Conservation (phyloP, 192 early-diverging fungal species). For the Endogone sp. region DNA sequence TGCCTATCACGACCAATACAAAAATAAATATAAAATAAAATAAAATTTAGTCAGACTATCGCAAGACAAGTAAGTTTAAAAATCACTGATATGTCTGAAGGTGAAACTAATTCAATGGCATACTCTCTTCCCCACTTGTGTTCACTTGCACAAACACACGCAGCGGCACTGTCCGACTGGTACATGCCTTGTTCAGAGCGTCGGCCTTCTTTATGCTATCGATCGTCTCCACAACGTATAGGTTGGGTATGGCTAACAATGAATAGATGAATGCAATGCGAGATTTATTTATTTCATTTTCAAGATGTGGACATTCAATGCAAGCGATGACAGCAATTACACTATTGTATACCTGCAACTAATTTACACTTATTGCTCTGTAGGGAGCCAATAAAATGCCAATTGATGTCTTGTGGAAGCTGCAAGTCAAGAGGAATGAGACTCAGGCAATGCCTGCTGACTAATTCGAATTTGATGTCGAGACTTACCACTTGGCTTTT, state of each 20-base stretch:
- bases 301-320: neutral
- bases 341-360: conserved; percentile 51
- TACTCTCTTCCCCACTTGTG: conserved; percentile 87
- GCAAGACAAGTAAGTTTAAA: neutral
- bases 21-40: conserved; percentile 1
- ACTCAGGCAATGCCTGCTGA: too few species aligned
- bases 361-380: conserved; percentile 97
- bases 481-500: too few species aligned
- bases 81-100: neutral
- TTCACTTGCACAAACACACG: conserved; percentile 93
- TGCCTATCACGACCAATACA: conserved; percentile 52
- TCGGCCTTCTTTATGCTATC: conserved; percentile 81
- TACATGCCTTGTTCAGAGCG: conserved; percentile 76
- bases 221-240: conserved; percentile 92
- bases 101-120: too few species aligned
- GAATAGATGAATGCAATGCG: too few species aligned
- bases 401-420: conserved; percentile 86
- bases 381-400: conserved; percentile 97
- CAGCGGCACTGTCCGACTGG: conserved; percentile 45
- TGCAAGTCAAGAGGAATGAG: too few species aligned
- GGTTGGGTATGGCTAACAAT: conserved; percentile 78
- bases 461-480: too few species aligned
- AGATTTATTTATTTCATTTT: neutral
- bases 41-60: neutral
- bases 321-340: neutral